Conservation (phyloP, 805 yeast species). For the Lachancea waltii region DNA sequence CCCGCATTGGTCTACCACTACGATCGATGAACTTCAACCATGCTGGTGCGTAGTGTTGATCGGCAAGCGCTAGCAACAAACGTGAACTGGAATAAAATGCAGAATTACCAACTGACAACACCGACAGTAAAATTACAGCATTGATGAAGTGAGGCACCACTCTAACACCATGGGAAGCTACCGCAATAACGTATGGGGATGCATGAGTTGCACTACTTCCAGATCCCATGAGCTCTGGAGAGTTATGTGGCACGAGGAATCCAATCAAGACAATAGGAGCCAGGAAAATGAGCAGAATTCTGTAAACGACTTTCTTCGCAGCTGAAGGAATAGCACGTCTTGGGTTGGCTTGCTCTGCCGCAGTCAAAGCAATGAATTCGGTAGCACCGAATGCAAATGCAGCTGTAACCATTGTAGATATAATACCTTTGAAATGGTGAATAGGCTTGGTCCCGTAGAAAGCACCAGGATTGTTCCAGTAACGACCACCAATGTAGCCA, state of each 20-base stretch:
- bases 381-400: slow-evolving; percentile 60
- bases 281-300: slow-evolving; percentile 46
- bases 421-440: slow-evolving; percentile 50
- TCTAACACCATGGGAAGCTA: slow-evolving; percentile 50
- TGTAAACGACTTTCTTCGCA: slow-evolving; percentile 49
- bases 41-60: slow-evolving; percentile 62
- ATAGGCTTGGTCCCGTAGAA: slow-evolving; percentile 33
- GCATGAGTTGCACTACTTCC: slow-evolving; percentile 42
- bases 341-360: slow-evolving; percentile 52
- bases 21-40: slow-evolving; percentile 49
- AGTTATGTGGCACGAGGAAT: slow-evolving; percentile 47
- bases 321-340: slow-evolving; percentile 51
- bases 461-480: slow-evolving; percentile 52
- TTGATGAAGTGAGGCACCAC: slow-evolving; percentile 69
- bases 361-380: slow-evolving; percentile 53
- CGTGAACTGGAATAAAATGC: slow-evolving; percentile 68
- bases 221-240: slow-evolving; percentile 39
- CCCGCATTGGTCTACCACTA: slow-evolving; percentile 55
- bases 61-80: slow-evolving; percentile 63
- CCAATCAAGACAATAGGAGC: slow-evolving; percentile 44
- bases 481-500: slow-evolving; percentile 45
- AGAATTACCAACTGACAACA: slow-evolving; percentile 70
- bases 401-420: slow-evolving; percentile 46
- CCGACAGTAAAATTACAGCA: slow-evolving; percentile 65
- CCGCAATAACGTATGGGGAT: slow-evolving; percentile 67